A percentile compares a stretch with the other conserved stretches of the same genome.
Evolutionary conservation across 2,329 filamentous ascomycete genomes (phyloP).

Genomic region (Cercospora zeae-maydis): DNA sequence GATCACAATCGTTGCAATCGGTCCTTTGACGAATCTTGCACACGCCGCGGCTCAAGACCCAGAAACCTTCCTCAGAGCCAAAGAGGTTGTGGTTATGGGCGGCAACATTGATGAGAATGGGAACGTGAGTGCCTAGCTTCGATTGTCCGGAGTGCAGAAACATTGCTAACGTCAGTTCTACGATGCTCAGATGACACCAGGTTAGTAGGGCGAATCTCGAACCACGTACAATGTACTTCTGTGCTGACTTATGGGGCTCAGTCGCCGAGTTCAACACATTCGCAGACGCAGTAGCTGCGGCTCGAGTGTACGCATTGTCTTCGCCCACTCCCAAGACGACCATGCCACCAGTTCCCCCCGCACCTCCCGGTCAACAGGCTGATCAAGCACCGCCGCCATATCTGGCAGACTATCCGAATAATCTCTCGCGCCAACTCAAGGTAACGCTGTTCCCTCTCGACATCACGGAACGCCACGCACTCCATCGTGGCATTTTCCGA

Average conservation of each 20-base stretch:
- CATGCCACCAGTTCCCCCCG: slow-evolving; percentile 65
- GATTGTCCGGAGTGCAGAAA: neutral
- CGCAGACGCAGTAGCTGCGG: slow-evolving; percentile 62
- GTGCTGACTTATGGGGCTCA: slow-evolving; percentile 47
- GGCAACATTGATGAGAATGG: slow-evolving; percentile 75
- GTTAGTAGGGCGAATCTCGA: neutral
- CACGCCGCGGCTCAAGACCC: slow-evolving; percentile 84
- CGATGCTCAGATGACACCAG: slow-evolving; percentile 46
- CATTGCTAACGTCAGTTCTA: neutral
- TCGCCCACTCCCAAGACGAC: slow-evolving; percentile 65
- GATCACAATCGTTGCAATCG: slow-evolving; percentile 84
- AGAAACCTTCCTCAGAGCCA: slow-evolving; percentile 80
- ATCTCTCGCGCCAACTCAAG: slow-evolving; percentile 42
- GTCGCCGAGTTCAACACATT: slow-evolving; percentile 94
- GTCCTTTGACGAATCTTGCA: slow-evolving; percentile 90
- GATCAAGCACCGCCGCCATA: slow-evolving; percentile 33
- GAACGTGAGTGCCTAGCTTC: slow-evolving; percentile 52
- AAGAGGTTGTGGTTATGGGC: slow-evolving; percentile 94
- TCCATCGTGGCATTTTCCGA: slow-evolving; percentile 42
- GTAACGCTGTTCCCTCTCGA: slow-evolving; percentile 50
- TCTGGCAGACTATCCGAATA: slow-evolving; percentile 41
- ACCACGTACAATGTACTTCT: neutral
- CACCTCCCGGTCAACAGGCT: slow-evolving; percentile 31
- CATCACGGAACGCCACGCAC: slow-evolving; percentile 45
- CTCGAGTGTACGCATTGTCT: slow-evolving; percentile 49